Evolutionary conservation across 1,284 basidiomycete genomes (phyloP), one percentile per base, ranked within the genome.

Genomic region (Trametes versicolor): DNA sequence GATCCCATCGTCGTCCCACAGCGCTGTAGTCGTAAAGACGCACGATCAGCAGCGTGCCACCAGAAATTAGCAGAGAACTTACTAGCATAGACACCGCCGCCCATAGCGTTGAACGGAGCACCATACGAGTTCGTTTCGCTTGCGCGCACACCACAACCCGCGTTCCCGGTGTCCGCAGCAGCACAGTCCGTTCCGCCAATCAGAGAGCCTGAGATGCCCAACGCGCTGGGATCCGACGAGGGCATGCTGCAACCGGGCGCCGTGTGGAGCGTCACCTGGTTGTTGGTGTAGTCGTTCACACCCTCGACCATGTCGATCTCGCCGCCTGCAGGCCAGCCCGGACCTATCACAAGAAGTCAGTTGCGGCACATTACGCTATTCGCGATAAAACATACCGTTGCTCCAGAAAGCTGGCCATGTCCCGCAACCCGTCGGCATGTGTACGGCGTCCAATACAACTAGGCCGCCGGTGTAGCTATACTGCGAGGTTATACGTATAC

Each of bases 271-370:
- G 94, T 94, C 37, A 88, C 89, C 76, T 94, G 93, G 75, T 95
- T 92, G 70, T 87, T 85, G 34, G 87, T 91, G 74, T 92, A 91
- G 70, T 92, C 86, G 73, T 94, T 87, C n/a, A 92, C 87, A 23
- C 89, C 92, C 78, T 96, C 95, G 29, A 95, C 81, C 64, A 95
- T 94, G 77, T 96, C 95, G 50, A 96, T 95, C 79, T 96, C 94
- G 47, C 94, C 93, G 0, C 81, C 81, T 2, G 72, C 71, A 5
- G 94, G 94, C 94, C 94, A 96, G 64, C 86, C 85, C 9, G 88
- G 88, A 34, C 90, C 84, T 82, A 43, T 29, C 4, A 13, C 34
- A 45, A 19, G 41, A 39, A 29, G 15, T 50, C 8, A n/a, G 19
- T n/a, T n/a, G n/a, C n/a, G 32, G 13, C 19, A 21, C 32, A 13